phyloP scores from a whole-genome alignment of 2,329 filamentous ascomycete genomes.

The Orbilia ellipsospora region DNA sequence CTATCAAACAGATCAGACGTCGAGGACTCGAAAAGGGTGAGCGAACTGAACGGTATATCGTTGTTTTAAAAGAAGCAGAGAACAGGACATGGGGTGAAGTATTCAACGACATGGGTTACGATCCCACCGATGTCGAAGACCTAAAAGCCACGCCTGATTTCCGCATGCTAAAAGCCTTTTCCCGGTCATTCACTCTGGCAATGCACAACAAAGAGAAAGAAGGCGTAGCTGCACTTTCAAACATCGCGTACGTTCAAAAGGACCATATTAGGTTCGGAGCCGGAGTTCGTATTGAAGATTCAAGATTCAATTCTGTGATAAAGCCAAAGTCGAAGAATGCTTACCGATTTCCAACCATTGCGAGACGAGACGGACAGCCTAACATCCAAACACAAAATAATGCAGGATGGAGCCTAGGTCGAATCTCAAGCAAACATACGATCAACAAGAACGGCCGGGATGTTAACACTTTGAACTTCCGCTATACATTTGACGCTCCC shows the following conservation, averaged over 20 bases:
- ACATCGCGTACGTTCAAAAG: conserved; percentile 27
- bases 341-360: conserved; percentile 21
- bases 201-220: conserved; percentile 30
- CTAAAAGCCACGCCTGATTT: conserved; percentile 14
- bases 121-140: conserved; percentile 4
- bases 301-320: conserved; percentile 22
- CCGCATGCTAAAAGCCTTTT: conserved; percentile 13
- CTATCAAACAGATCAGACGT: conserved; percentile 14
- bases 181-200: conserved; percentile 56
- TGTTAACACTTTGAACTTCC: conserved; percentile 5
- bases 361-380: conserved; percentile 9
- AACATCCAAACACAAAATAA: conserved; percentile 30
- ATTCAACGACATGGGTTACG: conserved; percentile 20
- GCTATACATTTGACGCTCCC: conserved; percentile 9
- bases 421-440: conserved; percentile 59
- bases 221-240: conserved; percentile 10
- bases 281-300: conserved; percentile 41
- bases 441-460: conserved; percentile 59
- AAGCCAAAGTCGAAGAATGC: conserved; percentile 16
- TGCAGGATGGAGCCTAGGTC: conserved; percentile 58
- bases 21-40: conserved; percentile 15
- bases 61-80: conserved; percentile 17
- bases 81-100: conserved; percentile 15
- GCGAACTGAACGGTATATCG: conserved; percentile 4
- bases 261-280: conserved; percentile 18